Evolutionary conservation across 495 filamentous ascomycete genomes (phyloP).

Genomic region (Tuber microsphaerosporum): DNA sequence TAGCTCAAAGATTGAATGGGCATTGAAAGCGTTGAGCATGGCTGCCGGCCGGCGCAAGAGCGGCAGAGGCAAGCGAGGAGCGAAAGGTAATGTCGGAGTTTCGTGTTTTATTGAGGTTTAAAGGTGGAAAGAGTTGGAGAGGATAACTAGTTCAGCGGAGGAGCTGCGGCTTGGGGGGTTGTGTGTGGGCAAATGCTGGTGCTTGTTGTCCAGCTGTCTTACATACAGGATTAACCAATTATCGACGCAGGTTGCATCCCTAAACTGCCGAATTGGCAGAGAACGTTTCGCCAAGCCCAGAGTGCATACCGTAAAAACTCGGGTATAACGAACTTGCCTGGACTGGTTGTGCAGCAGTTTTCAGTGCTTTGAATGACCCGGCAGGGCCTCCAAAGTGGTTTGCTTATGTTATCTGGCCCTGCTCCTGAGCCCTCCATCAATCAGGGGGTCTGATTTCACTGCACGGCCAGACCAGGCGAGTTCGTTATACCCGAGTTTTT

Average conservation of each 20-base stretch:
- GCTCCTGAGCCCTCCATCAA: too few species aligned
- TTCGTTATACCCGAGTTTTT: too few species aligned
- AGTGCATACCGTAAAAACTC: neutral
- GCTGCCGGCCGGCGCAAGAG: constrained; percentile 38
- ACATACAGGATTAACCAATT: neutral
- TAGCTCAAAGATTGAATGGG: constrained; percentile 93
- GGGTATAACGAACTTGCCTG: too few species aligned
- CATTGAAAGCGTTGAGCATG: constrained; percentile 97
- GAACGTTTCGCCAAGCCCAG: neutral
- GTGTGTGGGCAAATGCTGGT: neutral
- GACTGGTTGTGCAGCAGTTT: too few species aligned
- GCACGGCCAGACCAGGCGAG: too few species aligned
- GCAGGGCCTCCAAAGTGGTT: too few species aligned
- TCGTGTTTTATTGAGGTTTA: neutral
- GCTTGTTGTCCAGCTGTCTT: constrained; percentile 4
- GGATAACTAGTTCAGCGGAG: neutral
- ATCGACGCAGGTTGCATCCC: neutral
- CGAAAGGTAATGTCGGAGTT: neutral
- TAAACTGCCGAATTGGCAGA: neutral
- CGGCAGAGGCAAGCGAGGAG: neutral
- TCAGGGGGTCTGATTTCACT: too few species aligned
- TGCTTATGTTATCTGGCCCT: too few species aligned
- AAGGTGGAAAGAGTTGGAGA: neutral
- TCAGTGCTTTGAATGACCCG: too few species aligned
- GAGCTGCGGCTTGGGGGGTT: neutral